Evolutionary conservation across 1,284 basidiomycete species (phyloP), one percentile per base, ranked within the genome.

Genomic region (Schizophyllum amplum): DNA sequence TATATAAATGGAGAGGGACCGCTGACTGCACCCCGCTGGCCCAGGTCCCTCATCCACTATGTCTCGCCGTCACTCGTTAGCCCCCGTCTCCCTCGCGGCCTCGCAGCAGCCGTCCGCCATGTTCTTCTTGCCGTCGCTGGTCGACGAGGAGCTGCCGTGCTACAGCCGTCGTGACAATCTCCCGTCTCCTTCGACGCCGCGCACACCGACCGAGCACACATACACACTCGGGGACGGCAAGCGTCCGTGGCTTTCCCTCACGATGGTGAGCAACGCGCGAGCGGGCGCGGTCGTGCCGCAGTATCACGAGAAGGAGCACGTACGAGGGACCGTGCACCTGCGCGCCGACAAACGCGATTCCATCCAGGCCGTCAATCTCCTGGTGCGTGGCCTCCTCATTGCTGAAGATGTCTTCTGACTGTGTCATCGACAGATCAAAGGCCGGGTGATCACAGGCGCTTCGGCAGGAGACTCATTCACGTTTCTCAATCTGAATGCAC

Each of bases 261-360:
- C 71, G 55, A 67, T 78, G 57, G 68, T 65, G 64, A 78, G 76
- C 68, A 77, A 75, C 60, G 76, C 76, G 11, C 77, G 75, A 62
- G 77, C 76, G 5, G 66, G 72, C 15, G 73, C 72, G 57, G 75
- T 74, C 53, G 64, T 77, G 24, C 76, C 76, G 7, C 76, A 74
- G 22, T 77, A 75, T 63, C 75, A 73, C 63, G 77, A 79, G 68
- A 78, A 76, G 68, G 76, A 78, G 64, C 72, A 73, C 54, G 73
- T 79, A 64, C 75, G 68, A 54, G 75, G 75, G 47, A 68, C 65
- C 33, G 66, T 79, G 52, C 72, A 77, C 60, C 63, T 79, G 58
- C 65, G 68, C 54, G 74, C 75, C 23, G 76, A 76, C 59, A 73
- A 76, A 59, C 75, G 75, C 24, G 76, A 78, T 62, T 77, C 75